Percentiles rank a stretch among this genome's conserved stretches.
Conservation (phyloP, 495 filamentous ascomycete species). For the Penicillium mononematosum region DNA sequence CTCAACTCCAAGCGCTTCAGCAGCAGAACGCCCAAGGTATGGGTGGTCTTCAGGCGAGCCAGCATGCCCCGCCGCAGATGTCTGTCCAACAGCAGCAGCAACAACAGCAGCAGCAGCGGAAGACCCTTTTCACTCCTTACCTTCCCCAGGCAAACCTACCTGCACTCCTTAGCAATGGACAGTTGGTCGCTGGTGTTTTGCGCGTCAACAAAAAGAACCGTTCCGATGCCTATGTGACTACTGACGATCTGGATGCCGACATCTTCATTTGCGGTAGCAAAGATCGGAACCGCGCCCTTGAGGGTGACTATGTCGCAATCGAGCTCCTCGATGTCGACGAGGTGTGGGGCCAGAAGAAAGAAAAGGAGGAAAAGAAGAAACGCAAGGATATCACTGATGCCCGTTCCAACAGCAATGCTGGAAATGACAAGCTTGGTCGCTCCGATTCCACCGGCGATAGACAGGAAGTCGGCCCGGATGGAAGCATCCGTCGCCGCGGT, state of each 20-base stretch:
- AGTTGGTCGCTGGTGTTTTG: conserved; percentile 93
- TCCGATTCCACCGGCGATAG: conserved; percentile 64
- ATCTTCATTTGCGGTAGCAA: conserved; percentile 99
- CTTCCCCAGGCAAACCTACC: conserved; percentile 93
- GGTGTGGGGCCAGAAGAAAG: conserved; percentile 96
- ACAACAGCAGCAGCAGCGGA: conserved; percentile 89
- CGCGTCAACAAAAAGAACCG: conserved; percentile 99
- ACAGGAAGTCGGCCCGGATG: conserved; percentile 63
- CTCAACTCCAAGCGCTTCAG: conserved; percentile 89
- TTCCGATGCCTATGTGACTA: conserved; percentile 96
- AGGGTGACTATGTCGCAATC: conserved; percentile 92
- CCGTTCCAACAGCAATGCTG: conserved; percentile 67
- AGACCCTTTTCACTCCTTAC: conserved; percentile 98
- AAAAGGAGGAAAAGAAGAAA: conserved; percentile 99
- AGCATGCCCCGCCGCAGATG: conserved; percentile 68
- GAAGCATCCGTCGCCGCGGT: conserved; percentile 85
- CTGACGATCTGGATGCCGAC: conserved; percentile 91
- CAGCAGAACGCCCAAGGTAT: conserved; percentile 76
- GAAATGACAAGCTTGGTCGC: conserved; percentile 63
- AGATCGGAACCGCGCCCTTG: conserved; percentile 91
- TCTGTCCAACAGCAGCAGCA: conserved; percentile 58
- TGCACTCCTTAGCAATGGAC: conserved; percentile 84
- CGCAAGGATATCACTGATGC: conserved; percentile 97
- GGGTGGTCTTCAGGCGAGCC: conserved; percentile 65
- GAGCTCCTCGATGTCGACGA: conserved; percentile 98